A percentile compares a stretch with the other conserved stretches of the same genome.
These are phyloP conservation scores for Rhamnella rubrinervis DNA, from an alignment of 331 rosid genomes.

Conservation along the genomic window DNA sequence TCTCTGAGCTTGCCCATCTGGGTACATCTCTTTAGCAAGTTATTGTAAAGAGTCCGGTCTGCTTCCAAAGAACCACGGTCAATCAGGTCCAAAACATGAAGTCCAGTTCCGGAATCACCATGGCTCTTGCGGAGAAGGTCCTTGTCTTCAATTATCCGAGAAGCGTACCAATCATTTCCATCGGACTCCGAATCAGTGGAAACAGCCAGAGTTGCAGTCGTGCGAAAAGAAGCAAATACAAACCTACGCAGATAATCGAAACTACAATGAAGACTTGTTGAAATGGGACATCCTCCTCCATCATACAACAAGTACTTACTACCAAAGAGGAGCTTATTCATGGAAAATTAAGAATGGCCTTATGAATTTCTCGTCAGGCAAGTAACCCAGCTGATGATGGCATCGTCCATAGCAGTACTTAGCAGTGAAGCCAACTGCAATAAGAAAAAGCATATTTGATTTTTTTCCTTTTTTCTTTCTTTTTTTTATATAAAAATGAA, in stretches of 20 bases:
- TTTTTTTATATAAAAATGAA: too few relatives aligned
- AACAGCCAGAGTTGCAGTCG: background rate
- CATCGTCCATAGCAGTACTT: too few relatives aligned
- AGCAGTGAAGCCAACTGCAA: too few relatives aligned
- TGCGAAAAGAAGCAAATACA: background rate
- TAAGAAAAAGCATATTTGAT: too few relatives aligned
- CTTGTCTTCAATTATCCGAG: conserved; percentile 41
- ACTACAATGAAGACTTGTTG: background rate
- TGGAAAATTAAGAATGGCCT: conserved; percentile 14
- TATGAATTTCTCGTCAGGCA: background rate
- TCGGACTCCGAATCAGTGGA: conserved; percentile 14
- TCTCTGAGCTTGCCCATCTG: conserved; percentile 45
- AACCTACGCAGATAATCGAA: background rate
- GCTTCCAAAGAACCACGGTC: conserved; percentile 48
- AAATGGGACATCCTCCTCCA: background rate
- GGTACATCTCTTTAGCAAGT: conserved; percentile 57
- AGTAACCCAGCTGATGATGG: too few relatives aligned
- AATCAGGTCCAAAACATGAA: conserved; percentile 63
- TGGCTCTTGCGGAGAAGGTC: conserved; percentile 55
- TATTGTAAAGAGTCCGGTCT: conserved; percentile 42
- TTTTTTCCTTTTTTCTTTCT: too few relatives aligned
- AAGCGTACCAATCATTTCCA: conserved; percentile 13
- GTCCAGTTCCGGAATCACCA: conserved; percentile 35
- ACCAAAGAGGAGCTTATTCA: background rate
- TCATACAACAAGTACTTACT: background rate